Evolutionary conservation across 2,329 filamentous ascomycete genomes (phyloP).

Genomic region (Pseudogymnoascus sp.): DNA sequence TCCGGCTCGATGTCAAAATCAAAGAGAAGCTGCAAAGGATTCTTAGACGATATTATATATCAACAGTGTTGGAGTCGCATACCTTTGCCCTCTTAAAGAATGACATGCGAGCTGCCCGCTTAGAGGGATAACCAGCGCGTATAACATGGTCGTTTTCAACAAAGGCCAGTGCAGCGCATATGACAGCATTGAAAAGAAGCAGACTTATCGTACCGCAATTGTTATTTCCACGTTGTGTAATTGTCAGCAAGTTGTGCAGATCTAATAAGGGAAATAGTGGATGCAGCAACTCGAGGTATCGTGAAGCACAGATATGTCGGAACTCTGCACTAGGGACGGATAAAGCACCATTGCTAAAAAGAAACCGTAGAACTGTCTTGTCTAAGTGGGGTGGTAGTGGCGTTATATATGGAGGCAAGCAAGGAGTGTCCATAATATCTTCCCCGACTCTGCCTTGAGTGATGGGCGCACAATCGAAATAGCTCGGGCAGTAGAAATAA

Average conservation of each 20-base stretch:
- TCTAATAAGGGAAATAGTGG: neutral
- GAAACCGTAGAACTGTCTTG: neutral
- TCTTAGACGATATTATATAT: neutral
- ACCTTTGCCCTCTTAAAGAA: slow-evolving; percentile 71
- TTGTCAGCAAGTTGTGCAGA: neutral
- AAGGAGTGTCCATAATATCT: neutral
- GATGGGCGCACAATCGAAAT: neutral
- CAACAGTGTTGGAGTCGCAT: neutral
- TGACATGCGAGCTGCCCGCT: slow-evolving; percentile 71
- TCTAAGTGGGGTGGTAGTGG: neutral
- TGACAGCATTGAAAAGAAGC: slow-evolving; percentile 81
- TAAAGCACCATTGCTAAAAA: neutral
- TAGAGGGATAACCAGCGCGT: slow-evolving; percentile 64
- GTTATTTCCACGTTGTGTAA: neutral
- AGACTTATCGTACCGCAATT: slow-evolving; percentile 51
- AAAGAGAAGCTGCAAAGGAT: slow-evolving; percentile 55
- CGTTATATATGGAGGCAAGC: neutral
- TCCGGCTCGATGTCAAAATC: slow-evolving; percentile 90
- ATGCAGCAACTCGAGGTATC: neutral
- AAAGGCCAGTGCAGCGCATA: slow-evolving; percentile 82
- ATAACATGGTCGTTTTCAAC: slow-evolving; percentile 68
- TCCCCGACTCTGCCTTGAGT: neutral
- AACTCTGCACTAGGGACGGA: neutral
- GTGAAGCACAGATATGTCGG: slow-evolving; percentile 1
- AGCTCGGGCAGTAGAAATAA: neutral